These are phyloP conservation scores for Boletus bicolor DNA, from an alignment of 768 basidiomycete species.

Conservation along the genomic window DNA sequence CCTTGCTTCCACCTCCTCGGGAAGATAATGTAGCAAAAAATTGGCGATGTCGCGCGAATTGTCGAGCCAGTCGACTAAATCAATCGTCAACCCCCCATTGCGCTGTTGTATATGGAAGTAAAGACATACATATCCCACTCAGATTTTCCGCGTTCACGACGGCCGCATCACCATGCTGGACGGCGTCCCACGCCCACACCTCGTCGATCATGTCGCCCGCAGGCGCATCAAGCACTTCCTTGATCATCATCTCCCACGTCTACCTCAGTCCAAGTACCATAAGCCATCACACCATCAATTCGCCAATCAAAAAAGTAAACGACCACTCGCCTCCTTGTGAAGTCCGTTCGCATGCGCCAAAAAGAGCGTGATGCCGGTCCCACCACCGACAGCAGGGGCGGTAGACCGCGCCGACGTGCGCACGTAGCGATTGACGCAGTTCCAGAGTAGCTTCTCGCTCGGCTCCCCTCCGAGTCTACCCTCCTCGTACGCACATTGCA, in stretches of 20 bases:
- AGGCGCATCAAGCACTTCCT: slow-evolving; percentile 45
- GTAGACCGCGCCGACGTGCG: slow-evolving; percentile 1
- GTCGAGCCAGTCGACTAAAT: slow-evolving; percentile 73
- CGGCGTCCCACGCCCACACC: slow-evolving; percentile 80
- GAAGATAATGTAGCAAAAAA: slow-evolving; percentile 69
- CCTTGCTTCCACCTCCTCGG: slow-evolving; percentile 34
- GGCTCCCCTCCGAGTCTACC: slow-evolving; percentile 15
- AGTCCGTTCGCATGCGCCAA: slow-evolving; percentile 86
- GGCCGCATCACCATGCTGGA: slow-evolving; percentile 84
- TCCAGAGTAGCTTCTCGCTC: slow-evolving; percentile 52
- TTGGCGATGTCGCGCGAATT: slow-evolving; percentile 75
- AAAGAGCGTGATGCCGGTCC: slow-evolving; percentile 56
- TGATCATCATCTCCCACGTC: slow-evolving; percentile 78
- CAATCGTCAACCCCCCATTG: background rate
- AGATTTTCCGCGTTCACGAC: slow-evolving; percentile 59
- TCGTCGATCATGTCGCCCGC: slow-evolving; percentile 52
- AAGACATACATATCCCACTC: slow-evolving; percentile 54
- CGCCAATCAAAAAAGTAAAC: background rate
- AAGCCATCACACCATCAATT: background rate
- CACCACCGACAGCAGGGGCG: no score
- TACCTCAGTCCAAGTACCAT: slow-evolving; percentile 26
- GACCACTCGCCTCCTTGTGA: slow-evolving; percentile 69
- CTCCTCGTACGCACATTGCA: slow-evolving; percentile 8
- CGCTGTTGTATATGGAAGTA: background rate
- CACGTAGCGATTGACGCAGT: slow-evolving; percentile 68